phyloP scores from a whole-genome alignment of 441 rosid genomes.

The Eutrema salsugineum region DNA sequence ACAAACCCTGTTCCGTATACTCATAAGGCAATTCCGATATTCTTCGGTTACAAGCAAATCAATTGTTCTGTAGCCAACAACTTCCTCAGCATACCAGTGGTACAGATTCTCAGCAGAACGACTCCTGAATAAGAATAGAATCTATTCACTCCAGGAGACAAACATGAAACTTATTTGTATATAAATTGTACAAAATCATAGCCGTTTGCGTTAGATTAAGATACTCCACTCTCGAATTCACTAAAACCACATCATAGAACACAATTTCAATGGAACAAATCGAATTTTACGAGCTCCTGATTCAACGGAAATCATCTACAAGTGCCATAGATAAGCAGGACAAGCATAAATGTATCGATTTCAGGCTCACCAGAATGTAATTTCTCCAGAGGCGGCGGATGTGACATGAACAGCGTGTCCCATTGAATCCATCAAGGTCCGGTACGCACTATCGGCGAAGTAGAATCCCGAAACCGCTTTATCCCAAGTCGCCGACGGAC shows the following conservation, averaged over 20 bases:
- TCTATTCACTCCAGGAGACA: neutral
- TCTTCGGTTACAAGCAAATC: conserved; percentile 63
- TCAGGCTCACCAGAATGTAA: conserved; percentile 51
- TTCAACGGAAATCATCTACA: neutral
- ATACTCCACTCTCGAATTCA: neutral
- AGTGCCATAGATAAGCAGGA: neutral
- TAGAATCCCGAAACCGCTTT: conserved; percentile 45
- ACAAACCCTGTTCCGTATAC: conserved; percentile 43
- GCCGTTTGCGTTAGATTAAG: neutral
- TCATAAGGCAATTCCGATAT: conserved; percentile 31
- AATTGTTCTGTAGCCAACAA: conserved; percentile 45
- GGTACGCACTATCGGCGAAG: conserved; percentile 45
- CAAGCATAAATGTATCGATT: neutral
- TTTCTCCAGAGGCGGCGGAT: conserved; percentile 48
- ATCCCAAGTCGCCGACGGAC: conserved; percentile 29
- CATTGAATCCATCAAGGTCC: conserved; percentile 63
- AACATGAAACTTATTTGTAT: neutral
- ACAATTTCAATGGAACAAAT: neutral
- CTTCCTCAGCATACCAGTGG: conserved; percentile 74
- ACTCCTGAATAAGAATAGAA: conserved; percentile 48
- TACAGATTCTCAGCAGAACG: conserved; percentile 67
- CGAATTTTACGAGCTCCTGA: neutral
- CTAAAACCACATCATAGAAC: neutral
- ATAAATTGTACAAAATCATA: neutral
- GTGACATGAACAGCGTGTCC: conserved; percentile 76